Percentiles rank a stretch among this genome's conserved stretches.
These are phyloP conservation scores for Fomitopsis pulvina DNA, from an alignment of 768 basidiomycete genomes.

Conservation along the genomic window DNA sequence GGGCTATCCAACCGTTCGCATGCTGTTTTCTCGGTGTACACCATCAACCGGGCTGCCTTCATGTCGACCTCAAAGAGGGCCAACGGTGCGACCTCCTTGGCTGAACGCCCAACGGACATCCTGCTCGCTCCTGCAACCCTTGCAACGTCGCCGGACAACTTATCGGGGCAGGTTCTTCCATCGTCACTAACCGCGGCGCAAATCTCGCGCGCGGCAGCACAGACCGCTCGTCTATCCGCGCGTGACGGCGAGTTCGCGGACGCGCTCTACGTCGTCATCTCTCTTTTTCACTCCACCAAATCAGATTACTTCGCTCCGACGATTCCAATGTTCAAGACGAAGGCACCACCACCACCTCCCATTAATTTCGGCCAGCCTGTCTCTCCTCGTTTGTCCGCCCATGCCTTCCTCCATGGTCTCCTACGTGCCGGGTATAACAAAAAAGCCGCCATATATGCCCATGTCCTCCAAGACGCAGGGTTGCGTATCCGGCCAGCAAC, in stretches of 20 bases:
- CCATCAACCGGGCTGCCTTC: neutral
- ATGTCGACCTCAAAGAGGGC: neutral
- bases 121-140: neutral
- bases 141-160: too few relatives aligned
- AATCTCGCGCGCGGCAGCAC: constrained; percentile 34
- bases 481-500: constrained; percentile 44
- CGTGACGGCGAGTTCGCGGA: constrained; percentile 35
- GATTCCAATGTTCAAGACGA: neutral
- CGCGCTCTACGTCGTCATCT: constrained; percentile 53
- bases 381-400: constrained; percentile 54
- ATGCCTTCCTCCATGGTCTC: constrained; percentile 59
- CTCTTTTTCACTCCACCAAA: constrained; percentile 38
- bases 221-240: constrained; percentile 44
- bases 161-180: neutral
- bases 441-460: constrained; percentile 43
- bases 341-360: constrained; percentile 10
- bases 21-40: neutral
- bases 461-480: constrained; percentile 47
- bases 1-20: too few relatives aligned
- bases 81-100: neutral
- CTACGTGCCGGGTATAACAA: constrained; percentile 42
- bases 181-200: constrained; percentile 16
- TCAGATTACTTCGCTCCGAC: neutral
- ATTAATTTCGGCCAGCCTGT: constrained; percentile 44
- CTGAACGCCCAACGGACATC: neutral